A percentile compares a stretch with the other conserved stretches of the same genome.
Conservation (phyloP, 805 yeast species). For the Saccharomycopsis javanensis region DNA sequence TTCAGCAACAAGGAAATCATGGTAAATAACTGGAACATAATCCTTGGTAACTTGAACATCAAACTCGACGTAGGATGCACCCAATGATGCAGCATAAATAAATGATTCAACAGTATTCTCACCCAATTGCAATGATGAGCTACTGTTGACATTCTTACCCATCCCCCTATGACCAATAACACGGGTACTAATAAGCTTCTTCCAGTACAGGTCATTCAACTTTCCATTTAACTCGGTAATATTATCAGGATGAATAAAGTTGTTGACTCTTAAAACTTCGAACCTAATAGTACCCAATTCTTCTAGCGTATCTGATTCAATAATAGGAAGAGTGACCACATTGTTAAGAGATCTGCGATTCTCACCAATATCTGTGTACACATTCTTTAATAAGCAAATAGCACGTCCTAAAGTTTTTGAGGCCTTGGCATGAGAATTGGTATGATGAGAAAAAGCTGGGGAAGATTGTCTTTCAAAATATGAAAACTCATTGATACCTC, state of each 20-base stretch:
- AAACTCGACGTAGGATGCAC: slow-evolving; percentile 94
- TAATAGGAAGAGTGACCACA: slow-evolving; percentile 60
- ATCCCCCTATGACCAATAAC: slow-evolving; percentile 95
- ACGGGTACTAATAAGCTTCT: slow-evolving; percentile 74
- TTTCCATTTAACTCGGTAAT: slow-evolving; percentile 84
- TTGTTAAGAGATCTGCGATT: slow-evolving; percentile 58
- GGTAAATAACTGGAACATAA: slow-evolving; percentile 84
- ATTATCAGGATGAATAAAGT: slow-evolving; percentile 58
- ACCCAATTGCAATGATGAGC: slow-evolving; percentile 80
- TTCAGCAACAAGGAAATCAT: slow-evolving; percentile 89
- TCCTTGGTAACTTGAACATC: slow-evolving; percentile 95
- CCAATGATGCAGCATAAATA: slow-evolving; percentile 91
- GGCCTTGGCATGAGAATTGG: slow-evolving; percentile 1
- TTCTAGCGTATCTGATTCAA: slow-evolving; percentile 62
- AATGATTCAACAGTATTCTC: slow-evolving; percentile 93
- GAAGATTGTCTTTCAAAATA: slow-evolving; percentile 10
- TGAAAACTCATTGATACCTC: neutral
- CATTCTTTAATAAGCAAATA: slow-evolving; percentile 57
- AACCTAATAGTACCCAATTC: slow-evolving; percentile 70
- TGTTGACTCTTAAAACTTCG: slow-evolving; percentile 59
- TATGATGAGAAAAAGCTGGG: neutral
- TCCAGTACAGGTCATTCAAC: slow-evolving; percentile 76
- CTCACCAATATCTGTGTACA: slow-evolving; percentile 57
- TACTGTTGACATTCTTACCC: slow-evolving; percentile 70
- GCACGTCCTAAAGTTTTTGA: slow-evolving; percentile 66